phyloP scores from a whole-genome alignment of 2,329 filamentous ascomycete genomes.

The Ophiosphaerella narmari region DNA sequence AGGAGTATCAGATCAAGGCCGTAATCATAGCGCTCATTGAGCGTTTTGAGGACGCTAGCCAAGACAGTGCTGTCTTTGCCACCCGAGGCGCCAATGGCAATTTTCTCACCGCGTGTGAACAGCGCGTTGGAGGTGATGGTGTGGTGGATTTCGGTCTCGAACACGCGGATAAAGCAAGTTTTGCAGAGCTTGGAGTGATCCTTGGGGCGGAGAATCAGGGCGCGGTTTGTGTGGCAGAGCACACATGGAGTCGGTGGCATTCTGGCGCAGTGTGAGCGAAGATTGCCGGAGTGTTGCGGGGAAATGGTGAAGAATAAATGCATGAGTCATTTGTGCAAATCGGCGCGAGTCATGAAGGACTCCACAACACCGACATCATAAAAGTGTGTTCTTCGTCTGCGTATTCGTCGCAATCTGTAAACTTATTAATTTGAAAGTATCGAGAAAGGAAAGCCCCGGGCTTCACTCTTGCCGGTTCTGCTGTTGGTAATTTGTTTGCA shows the following conservation, averaged over 20 bases:
- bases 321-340: slow-evolving; percentile 2
- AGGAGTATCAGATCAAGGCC: slow-evolving; percentile 83
- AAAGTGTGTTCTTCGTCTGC: no score
- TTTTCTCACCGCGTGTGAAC: slow-evolving; percentile 79
- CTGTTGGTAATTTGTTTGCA: no score
- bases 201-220: slow-evolving; percentile 90
- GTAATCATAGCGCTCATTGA: slow-evolving; percentile 89
- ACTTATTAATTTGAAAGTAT: no score
- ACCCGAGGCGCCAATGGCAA: slow-evolving; percentile 94
- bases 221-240: slow-evolving; percentile 74
- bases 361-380: background rate
- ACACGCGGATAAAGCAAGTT: slow-evolving; percentile 81
- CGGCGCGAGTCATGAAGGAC: background rate
- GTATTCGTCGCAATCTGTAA: no score
- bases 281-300: slow-evolving; percentile 5
- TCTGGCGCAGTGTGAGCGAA: slow-evolving; percentile 8
- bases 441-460: no score
- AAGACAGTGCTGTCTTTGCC: slow-evolving; percentile 98
- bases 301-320: background rate
- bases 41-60: slow-evolving; percentile 88
- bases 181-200: slow-evolving; percentile 94
- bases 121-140: slow-evolving; percentile 83
- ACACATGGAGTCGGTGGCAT: slow-evolving; percentile 83
- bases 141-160: slow-evolving; percentile 92
- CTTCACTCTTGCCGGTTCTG: no score